Evolutionary conservation across 2,329 filamentous ascomycete species (phyloP).

Genomic region (Fusarium anthophilum): DNA sequence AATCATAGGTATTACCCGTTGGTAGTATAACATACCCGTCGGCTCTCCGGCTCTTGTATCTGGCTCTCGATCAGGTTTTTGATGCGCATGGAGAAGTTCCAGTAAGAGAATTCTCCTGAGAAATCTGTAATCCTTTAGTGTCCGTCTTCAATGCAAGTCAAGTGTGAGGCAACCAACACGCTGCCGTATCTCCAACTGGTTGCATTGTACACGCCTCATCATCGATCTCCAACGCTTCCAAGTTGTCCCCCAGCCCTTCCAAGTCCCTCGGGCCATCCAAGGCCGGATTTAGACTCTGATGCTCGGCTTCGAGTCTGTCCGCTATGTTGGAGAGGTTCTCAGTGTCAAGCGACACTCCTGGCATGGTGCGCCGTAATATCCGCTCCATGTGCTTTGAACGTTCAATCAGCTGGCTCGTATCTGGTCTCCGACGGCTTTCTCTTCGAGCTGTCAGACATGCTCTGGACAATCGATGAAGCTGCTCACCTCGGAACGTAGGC

Average conservation of each 20-base stretch:
- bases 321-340: not conserved
- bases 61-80: not conserved
- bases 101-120: not conserved
- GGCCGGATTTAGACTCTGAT: not conserved
- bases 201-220: slow-evolving; percentile 1
- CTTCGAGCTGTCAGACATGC: not conserved
- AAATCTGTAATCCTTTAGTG: not conserved
- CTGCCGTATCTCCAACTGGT: not conserved
- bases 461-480: not conserved
- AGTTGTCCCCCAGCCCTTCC: not conserved
- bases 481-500: not conserved
- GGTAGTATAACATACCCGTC: not conserved
- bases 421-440: not conserved
- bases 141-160: not conserved
- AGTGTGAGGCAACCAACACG: not conserved
- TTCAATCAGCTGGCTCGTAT: not conserved
- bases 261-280: not conserved
- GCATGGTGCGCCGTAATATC: not conserved
- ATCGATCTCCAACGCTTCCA: not conserved
- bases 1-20: no score
- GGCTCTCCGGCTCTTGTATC: not conserved
- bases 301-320: not conserved
- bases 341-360: not conserved
- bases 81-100: slow-evolving; percentile 2
- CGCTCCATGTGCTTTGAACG: not conserved